Evolutionary conservation across 164 flowering plant species (phyloP).

Genomic region (Nymphaea colorata): DNA sequence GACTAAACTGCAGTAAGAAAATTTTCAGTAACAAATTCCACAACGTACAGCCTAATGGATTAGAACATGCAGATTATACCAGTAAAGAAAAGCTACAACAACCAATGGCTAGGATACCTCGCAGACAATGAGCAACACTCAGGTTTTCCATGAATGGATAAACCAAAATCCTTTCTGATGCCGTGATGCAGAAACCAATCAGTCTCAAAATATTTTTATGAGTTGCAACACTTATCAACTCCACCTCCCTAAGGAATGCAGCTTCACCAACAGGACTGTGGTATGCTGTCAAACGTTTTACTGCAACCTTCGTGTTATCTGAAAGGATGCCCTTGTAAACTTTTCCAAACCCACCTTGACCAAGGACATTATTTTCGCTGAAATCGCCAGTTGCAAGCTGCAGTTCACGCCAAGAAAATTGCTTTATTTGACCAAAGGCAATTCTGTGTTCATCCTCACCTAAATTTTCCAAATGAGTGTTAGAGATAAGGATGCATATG

Average conservation of each 20-base stretch:
- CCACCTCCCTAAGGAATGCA: slow-evolving; percentile 45
- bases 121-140: slow-evolving; percentile 40
- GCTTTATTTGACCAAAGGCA: slow-evolving; percentile 37
- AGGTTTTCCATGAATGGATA: slow-evolving; percentile 50
- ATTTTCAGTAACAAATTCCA: not conserved
- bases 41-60: not conserved
- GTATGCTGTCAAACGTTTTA: slow-evolving; percentile 45
- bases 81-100: not conserved
- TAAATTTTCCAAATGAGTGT: slow-evolving; percentile 4
- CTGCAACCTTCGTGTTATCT: slow-evolving; percentile 39
- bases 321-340: slow-evolving; percentile 38
- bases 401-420: slow-evolving; percentile 44
- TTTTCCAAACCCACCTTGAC: slow-evolving; percentile 56
- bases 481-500: slow-evolving; percentile 2
- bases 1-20: not conserved
- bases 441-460: slow-evolving; percentile 44
- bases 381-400: slow-evolving; percentile 50
- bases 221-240: slow-evolving; percentile 41
- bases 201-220: slow-evolving; percentile 43
- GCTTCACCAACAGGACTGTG: slow-evolving; percentile 44
- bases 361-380: slow-evolving; percentile 41
- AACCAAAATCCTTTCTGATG: slow-evolving; percentile 38
- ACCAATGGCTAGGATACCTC: slow-evolving; percentile 18
- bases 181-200: slow-evolving; percentile 38
- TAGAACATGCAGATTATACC: not conserved